Evolutionary conservation across 1,284 basidiomycete species (phyloP), one percentile per base, ranked within the genome.

Genomic region (Boletellus sp.): DNA sequence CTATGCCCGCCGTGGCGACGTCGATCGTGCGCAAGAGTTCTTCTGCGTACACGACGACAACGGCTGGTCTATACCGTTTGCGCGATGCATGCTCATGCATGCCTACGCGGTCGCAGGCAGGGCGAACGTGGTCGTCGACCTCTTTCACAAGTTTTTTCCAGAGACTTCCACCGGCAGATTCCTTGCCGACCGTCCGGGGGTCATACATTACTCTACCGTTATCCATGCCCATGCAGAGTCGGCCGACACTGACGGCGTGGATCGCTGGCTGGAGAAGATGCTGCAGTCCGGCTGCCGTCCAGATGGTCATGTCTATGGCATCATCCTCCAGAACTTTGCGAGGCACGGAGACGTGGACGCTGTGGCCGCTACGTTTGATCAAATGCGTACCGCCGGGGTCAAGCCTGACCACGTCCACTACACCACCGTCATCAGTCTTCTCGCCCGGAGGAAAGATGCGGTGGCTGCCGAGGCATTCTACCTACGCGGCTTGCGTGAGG

Each of bases 391-490:
- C 1, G 64, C 70, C 2, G 71, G 74, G 3, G 51, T 84, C 14
- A 41, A 56, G 26, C 84, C 84, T 0, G 74, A 78, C 44, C 59
- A 57, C 5, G 68, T 75, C 41, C 74, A 81, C 8, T 95, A 88
- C 65, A 87, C 83, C 20, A 78, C 76, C 8, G 70, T 94, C 43
- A 78, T 96, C 54, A 70, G 79, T 13, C 71, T 84, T 42, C 81
- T 93, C 36, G 82, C 84, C 2, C 70, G 76, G 40, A 76, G 79
- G 23, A 73, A 74, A 44, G 88, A 97, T 60, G 72, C 82, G 1
- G 65, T 77, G 4, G 79, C 79, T 13, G 91, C 90, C 0, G 82
- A 87, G 52, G 69, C 73, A 5, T 67, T 91, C 29, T 88, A 87
- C 67, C 72, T 78, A 56, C 77, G 75, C 33, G 87, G 88, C 2